phyloP scores from a whole-genome alignment of 2,329 filamentous ascomycete species.

The Thelonectria rubi region DNA sequence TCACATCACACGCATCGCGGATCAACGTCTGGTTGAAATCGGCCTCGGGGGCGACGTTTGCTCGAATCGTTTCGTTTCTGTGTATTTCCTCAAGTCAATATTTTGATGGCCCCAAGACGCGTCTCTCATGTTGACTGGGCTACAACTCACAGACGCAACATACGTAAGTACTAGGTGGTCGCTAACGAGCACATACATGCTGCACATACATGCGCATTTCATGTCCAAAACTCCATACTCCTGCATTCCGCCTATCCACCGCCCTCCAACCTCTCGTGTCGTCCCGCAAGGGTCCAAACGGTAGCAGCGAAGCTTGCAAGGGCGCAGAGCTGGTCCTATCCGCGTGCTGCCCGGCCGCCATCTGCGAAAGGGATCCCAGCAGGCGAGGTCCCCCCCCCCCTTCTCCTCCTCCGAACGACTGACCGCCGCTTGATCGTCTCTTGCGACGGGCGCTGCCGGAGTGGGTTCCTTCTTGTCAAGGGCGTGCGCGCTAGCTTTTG shows the following conservation, averaged over 20 bases:
- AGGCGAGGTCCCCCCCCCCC: slow-evolving; percentile 31
- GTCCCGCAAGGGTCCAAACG: neutral
- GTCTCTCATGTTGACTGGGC: slow-evolving; percentile 15
- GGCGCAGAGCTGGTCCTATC: neutral
- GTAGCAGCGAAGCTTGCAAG: neutral
- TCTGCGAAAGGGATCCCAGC: too few relatives aligned
- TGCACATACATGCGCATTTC: neutral
- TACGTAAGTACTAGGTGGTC: too few relatives aligned
- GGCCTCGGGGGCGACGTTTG: too few relatives aligned
- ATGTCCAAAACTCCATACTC: neutral
- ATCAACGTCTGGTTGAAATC: neutral
- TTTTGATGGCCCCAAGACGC: neutral
- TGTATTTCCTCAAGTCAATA: neutral
- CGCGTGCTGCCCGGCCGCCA: slow-evolving; percentile 4
- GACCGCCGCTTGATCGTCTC: slow-evolving; percentile 42
- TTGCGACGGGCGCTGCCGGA: slow-evolving; percentile 38
- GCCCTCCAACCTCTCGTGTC: too few relatives aligned
- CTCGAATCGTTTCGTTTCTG: neutral
- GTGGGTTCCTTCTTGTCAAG: slow-evolving; percentile 35
- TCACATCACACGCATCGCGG: neutral
- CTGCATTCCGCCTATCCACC: neutral
- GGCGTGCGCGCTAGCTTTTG: slow-evolving; percentile 35
- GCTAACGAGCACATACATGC: neutral
- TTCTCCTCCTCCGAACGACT: slow-evolving; percentile 30
- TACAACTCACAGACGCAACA: neutral